Evolutionary conservation across 129 eudicot species (phyloP), one percentile per base, ranked within the genome.

Genomic region (Chrysanthemum lavandulifolium): DNA sequence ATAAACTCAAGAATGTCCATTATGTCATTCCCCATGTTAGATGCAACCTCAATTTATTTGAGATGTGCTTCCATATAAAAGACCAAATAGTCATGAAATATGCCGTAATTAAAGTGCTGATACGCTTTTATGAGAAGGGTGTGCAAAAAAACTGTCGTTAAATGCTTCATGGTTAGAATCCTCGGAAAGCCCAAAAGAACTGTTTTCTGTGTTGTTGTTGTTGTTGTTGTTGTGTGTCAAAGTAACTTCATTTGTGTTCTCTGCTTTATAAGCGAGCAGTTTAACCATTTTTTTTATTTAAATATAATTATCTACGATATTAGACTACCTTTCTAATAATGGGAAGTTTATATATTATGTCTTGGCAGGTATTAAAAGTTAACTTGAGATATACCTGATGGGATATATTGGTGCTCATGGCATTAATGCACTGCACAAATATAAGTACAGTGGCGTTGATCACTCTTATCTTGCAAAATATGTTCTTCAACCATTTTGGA

Each of bases 371-470:
- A 25, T 48, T 29, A 69, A 27, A 75, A 75, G 65, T 69, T 68
- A 75, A 68, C 23, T 61, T 69, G 68, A 5, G 10, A 48, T 80
- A 47, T 66, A 55, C 6, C 49, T 78, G 43, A 88, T 94, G 89
- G 92, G 96, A 15, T 90, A 94, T 73, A 84, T 94, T 55, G 99
- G 99, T 69, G 83, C 83, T 61, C 94, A 90, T 81, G 99, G 99
- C 33, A 87, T 90, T 55, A 81, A 81, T 70, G 83, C 99, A 16
- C 74, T 95, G 66, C 97, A 84, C 67, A 86, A 72, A 67, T 83
- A 95, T 88, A 95, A 95, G 77, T 95, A 95, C 69, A 95, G 99
- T 70, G 99, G 99, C 40, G 97, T 90, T 48, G 99, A 95, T 82
- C 89, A 95, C 86, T 95, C 99, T 5, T 81, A 75, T 54, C 48